Evolutionary conservation across 2,329 filamentous ascomycete genomes (phyloP), one percentile per base, ranked within the genome.

Genomic region (Colletotrichum camelliae): DNA sequence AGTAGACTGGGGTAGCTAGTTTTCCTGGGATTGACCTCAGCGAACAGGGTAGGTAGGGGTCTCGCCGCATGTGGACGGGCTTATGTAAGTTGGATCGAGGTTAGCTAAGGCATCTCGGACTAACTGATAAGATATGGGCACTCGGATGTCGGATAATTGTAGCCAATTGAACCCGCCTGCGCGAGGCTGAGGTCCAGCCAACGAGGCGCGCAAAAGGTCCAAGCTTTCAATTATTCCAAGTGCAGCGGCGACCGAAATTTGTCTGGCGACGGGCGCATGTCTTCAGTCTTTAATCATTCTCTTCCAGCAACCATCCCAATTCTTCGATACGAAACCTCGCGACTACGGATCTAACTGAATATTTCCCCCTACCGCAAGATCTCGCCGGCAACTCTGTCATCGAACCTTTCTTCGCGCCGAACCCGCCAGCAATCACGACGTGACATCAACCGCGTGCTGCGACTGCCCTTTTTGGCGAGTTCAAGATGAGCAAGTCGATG

Each of bases 401-500:
- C 35, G 39, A 35, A 43, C 31, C 58, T 39, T 37, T 48, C 58
- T 35, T 57, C 72, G 48, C 67, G 60, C 72, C 67, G 24, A 27
- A 64, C 21, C 31, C 35, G 12, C 29, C 24, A 52, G 37, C 35
- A 33, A 74, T 33, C 27, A 64, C 48, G 48, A 65, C 64, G 64
- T 69, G 58, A 55, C 48, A 33, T 74, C 29, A 29, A 52, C 9
- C 43, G 62, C 64, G 64, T 48, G 35, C 64, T n/a, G 35, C 74
- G 57, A 52, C 64, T 24, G 64, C 43, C n/a, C 31, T 27, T 31
- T 12, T 24, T n/a, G 27, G 48, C 65, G n/a, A 74, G 48, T 52
- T 39, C 35, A 74, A 48, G 27, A 93, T 93, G 92, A 93, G 90
- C 83, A 88, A 84, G 82, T 88, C 85, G 65, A 93, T 95, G 91